phyloP scores from a whole-genome alignment of 164 flowering plant genomes.

The Taxillus chinensis region DNA sequence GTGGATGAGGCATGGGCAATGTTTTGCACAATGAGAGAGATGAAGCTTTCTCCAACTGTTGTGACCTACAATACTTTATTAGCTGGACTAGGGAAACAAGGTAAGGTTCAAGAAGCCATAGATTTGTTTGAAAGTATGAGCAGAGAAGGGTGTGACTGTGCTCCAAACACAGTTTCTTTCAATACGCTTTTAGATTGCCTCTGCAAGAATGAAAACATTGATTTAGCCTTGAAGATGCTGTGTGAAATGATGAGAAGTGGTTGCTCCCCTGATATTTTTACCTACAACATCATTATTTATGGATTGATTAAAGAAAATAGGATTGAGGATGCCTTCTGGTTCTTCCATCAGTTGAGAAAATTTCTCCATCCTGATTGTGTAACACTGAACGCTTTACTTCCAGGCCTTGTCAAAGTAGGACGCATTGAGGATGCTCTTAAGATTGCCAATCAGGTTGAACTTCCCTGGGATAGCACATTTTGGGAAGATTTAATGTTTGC shows the following conservation, averaged over 20 bases:
- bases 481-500: constrained; percentile 65
- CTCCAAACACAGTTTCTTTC: constrained; percentile 50
- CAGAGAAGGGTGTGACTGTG: constrained; percentile 25
- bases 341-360: constrained; percentile 87
- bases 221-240: constrained; percentile 51
- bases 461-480: constrained; percentile 22
- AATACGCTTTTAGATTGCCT: constrained; percentile 59
- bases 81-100: constrained; percentile 68
- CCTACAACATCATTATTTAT: constrained; percentile 72
- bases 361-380: constrained; percentile 48
- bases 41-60: constrained; percentile 65
- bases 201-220: constrained; percentile 61
- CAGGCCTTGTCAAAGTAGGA: constrained; percentile 49
- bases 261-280: constrained; percentile 61
- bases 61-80: constrained; percentile 86
- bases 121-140: constrained; percentile 45
- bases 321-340: constrained; percentile 53
- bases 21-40: constrained; percentile 55
- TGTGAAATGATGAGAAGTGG: constrained; percentile 42
- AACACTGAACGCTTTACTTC: constrained; percentile 70
- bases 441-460: constrained; percentile 23
- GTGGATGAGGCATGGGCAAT: constrained; percentile 76
- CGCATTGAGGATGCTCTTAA: constrained; percentile 49
- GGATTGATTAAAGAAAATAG: constrained; percentile 55
- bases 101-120: constrained; percentile 43